Evolutionary conservation across 441 rosid genomes (phyloP), one percentile per base, ranked within the genome.

Genomic region (Gossypium laxum): DNA sequence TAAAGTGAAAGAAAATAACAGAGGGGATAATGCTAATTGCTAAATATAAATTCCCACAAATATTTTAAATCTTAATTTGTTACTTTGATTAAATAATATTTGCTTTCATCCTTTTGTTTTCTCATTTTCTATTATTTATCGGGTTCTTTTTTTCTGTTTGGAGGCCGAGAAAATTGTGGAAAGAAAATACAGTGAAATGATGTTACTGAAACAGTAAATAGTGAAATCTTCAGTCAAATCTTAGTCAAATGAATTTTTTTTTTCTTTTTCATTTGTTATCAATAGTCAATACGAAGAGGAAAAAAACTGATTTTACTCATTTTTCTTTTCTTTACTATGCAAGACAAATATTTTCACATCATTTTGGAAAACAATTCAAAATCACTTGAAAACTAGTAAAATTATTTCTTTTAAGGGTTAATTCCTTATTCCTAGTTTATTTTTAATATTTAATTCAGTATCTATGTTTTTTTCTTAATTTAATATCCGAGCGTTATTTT

Each of bases 131-230:
- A 14, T 7, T 55, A 11, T 19, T 63, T 10, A 2, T 21, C 26
- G 30, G 15, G 12, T n/a, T 34, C 41, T 1, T 34, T 34, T 45
- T 21, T 45, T 65, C 55, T n/a, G 38, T 65, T 65, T 64, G 69
- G 69, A 38, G 32, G 51, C 41, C n/a, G 70, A 58, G 75, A 72
- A 71, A 72, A 24, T 14, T 1, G 6, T n/a, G 5, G 34, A 69
- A 69, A 18, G 6, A 11, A 34, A 69, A 4, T 3, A 32, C 71
- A 26, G 43, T 50, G 22, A 47, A 14, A 50, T 66, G 18, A 61
- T 32, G 22, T 32, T 61, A 61, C 66, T 32, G 47, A 6, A 61
- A 61, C 66, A 5, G 69, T 19, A 43, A 18, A 43, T 5, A 41
- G 17, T 41, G 12, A 64, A 43, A 45, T 43, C 30, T 45, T 21